These are phyloP conservation scores for Ensete glaucum DNA, from an alignment of 176 grass and related monocot species.

Conservation along the genomic window DNA sequence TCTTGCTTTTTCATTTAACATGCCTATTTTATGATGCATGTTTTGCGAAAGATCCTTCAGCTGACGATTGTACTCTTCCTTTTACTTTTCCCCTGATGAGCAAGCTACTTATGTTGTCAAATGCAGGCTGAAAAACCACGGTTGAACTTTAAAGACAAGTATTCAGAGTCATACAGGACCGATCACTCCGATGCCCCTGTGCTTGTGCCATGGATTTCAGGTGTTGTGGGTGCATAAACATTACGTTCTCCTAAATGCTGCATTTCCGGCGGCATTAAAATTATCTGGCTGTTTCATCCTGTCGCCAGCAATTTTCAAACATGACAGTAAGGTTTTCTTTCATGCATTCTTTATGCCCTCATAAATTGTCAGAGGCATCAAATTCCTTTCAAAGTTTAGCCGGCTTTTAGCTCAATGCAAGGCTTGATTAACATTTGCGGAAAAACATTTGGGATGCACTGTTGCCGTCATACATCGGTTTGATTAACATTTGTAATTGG, in stretches of 20 bases:
- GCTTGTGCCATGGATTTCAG: constrained; percentile 85
- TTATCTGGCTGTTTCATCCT: neutral
- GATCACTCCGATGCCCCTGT: constrained; percentile 68
- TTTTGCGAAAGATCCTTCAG: neutral
- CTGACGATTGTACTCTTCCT: neutral
- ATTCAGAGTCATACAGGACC: constrained; percentile 71
- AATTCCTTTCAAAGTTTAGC: neutral
- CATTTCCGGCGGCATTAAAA: no score
- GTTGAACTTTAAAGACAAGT: constrained; percentile 79
- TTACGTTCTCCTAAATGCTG: neutral
- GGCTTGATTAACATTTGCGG: no score
- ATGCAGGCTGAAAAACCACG: constrained; percentile 58
- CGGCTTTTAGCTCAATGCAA: neutral
- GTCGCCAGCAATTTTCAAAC: neutral
- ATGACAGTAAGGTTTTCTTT: neutral
- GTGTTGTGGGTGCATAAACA: constrained; percentile 44
- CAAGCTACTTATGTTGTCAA: constrained; percentile 12
- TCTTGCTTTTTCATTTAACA: no score
- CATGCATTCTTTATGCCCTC: constrained; percentile 8
- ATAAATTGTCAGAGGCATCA: constrained; percentile 9
- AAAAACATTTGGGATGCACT: neutral
- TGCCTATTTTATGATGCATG: no score
- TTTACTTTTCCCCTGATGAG: neutral
- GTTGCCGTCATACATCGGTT: neutral
- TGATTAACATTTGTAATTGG: neutral